Evolutionary conservation across 805 yeast genomes (phyloP), one percentile per base, ranked within the genome.

Genomic region (Myxozyma sirexii): DNA sequence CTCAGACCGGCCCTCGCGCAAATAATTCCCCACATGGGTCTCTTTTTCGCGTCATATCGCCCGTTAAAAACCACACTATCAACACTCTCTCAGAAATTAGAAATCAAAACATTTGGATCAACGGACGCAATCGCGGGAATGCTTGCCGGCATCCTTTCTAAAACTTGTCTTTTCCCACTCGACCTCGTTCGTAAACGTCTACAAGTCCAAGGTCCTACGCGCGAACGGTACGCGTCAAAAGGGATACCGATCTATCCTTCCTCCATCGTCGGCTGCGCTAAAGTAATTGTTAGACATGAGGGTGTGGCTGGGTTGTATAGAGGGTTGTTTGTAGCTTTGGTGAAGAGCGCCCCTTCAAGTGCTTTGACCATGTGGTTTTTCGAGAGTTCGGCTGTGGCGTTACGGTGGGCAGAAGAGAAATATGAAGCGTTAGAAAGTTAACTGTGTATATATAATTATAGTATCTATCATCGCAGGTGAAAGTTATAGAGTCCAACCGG

Each of bases 121-220:
- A 50, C 45, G 33, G 86, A 84, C 66, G 83, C 85, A 5, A 59
- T 81, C 37, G 82, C 93, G 71, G 87, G 97, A 46, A 76, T 90
- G 39, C 51, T 83, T 0, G 96, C 97, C 0, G 98, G 97, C 0
- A 77, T 84, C 0, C 65, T 83, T 2, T 82, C 96, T 12, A 94
- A 94, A 71, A 81, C 84, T 0, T 64, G 84, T 0, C 85, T 90
- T 0, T 94, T 90, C 72, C 99, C 99, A 0, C 71, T 94, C 45
- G 99, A 94, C 71, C 83, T 96, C 0, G 71, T 92, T 1, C 78
- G 97, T 23, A 84, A 90, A 68, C 76, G 96, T 39, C 73, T 87
- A 45, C 97, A 93, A 71, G 83, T 92, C 8, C 80, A 77, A 51
- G 78, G 76, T 10, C 67, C 75, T 49, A 65, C 66, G 42, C 60